Evolutionary conservation across 768 basidiomycete species (phyloP).

Genomic region (Clavaria fumosa): DNA sequence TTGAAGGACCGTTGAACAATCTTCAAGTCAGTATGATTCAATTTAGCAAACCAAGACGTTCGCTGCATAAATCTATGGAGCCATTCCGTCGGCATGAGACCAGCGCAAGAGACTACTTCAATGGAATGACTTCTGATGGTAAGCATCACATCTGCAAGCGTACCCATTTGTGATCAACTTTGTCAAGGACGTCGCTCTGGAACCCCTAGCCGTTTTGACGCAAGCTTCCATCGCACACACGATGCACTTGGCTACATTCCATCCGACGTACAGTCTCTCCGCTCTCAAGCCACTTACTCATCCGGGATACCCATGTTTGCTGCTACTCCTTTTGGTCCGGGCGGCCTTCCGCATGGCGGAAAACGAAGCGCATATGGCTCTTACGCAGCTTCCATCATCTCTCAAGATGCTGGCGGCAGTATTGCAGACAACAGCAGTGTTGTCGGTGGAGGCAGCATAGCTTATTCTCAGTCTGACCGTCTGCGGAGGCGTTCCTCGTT

Average conservation of each 20-base stretch:
- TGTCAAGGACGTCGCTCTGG: conserved; percentile 53
- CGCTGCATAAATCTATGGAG: conserved; percentile 80
- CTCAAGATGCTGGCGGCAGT: conserved; percentile 59
- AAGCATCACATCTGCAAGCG: conserved; percentile 14
- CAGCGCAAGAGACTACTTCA: conserved; percentile 64
- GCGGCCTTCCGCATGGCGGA: conserved; percentile 44
- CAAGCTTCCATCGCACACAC: conserved; percentile 90
- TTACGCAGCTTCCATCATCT: conserved; percentile 87
- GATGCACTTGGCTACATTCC: conserved; percentile 90
- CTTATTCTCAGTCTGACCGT: conserved; percentile 85
- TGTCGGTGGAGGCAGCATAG: conserved; percentile 45
- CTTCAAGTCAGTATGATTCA: conserved; percentile 98
- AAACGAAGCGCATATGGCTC: conserved; percentile 67
- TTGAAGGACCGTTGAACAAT: conserved; percentile 94
- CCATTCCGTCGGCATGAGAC: conserved; percentile 90
- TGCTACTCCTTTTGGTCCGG: conserved; percentile 50
- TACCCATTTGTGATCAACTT: conserved; percentile 4
- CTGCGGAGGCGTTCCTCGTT: conserved; percentile 66
- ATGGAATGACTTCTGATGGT: conserved; percentile 36
- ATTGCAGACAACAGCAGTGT: conserved; percentile 48
- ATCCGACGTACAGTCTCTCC: conserved; percentile 87
- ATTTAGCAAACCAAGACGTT: conserved; percentile 91
- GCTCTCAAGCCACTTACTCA: conserved; percentile 92
- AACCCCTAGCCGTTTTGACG: conserved; percentile 88
- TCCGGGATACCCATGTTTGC: conserved; percentile 82